Evolutionary conservation across 2,329 filamentous ascomycete genomes (phyloP).

Genomic region (Colletotrichum cereale): DNA sequence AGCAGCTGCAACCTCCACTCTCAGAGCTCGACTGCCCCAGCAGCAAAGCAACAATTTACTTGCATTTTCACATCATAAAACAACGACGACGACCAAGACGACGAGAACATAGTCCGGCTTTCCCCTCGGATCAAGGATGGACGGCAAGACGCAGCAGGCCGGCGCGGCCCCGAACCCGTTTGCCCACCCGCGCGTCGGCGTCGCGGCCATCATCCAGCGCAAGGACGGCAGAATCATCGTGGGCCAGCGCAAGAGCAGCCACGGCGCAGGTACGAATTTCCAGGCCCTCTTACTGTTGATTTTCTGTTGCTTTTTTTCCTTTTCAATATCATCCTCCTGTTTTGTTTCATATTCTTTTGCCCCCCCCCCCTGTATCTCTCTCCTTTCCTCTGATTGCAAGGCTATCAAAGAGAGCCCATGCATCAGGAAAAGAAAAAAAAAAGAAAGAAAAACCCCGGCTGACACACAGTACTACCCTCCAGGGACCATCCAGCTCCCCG

Average conservation of each 20-base stretch:
- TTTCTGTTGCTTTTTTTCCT: too few relatives aligned
- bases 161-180: background rate
- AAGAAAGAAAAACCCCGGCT: background rate
- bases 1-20: too few relatives aligned
- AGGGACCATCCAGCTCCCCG: conserved; percentile 77
- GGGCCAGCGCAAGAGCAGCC: conserved; percentile 61
- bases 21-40: background rate
- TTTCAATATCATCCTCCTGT: too few relatives aligned
- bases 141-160: background rate
- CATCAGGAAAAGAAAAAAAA: too few relatives aligned
- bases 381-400: background rate
- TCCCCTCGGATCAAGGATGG: background rate
- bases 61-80: too few relatives aligned
- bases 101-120: too few relatives aligned
- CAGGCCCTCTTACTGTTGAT: too few relatives aligned
- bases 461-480: background rate
- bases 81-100: too few relatives aligned
- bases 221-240: conserved; percentile 59
- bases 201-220: conserved; percentile 61
- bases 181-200: conserved; percentile 58
- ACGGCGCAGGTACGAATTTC: conserved; percentile 59
- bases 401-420: too few relatives aligned
- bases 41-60: too few relatives aligned
- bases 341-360: too few relatives aligned
- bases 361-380: too few relatives aligned